Evolutionary conservation across 257 asterid genomes (phyloP), one percentile per base, ranked within the genome.

Genomic region (Echites panduratus): DNA sequence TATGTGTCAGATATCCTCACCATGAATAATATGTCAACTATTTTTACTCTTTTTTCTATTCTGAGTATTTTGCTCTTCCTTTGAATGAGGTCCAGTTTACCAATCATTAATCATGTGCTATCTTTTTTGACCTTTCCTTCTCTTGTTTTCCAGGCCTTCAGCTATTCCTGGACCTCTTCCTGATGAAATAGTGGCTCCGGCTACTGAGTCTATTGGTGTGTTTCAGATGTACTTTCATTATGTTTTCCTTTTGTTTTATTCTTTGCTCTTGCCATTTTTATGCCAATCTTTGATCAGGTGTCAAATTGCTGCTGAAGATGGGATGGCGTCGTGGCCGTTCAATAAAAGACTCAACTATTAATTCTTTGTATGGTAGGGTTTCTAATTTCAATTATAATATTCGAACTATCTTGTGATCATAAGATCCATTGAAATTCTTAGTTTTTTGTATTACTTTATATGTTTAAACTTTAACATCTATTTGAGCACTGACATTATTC

Each of bases 271-370:
- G 61, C 16, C 43, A 20, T 50, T 45, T 50, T 65, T 12, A 44
- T 22, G 75, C 73, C 81, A 54, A 76, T 70, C 70, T 70, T 32
- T 77, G 73, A 64, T 57, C 82, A 94, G 98, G 98, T 50, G 90
- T 89, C 83, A 94, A 87, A 77, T 87, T 94, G 76, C 82, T 94
- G 79, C 73, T 82, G 79, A 94, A 89, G 90, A 94, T 94, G 98
- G 98, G 98, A 81, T 94, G 98, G 98, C 82, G 97, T 68, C 95
- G 84, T 66, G 97, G 98, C 73, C 94, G 88, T 58, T 89, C 97
- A 70, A 86, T 94, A 69, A 89, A 86, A 82, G 90, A 83, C 73
- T 85, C 90, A 40, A 86, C 80, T 79, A 71, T 71, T 75, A 79
- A 87, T 74, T 81, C 92, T 40, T 81, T 82, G 65, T 75, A 83